These are phyloP conservation scores for Solanum sitiens DNA, from an alignment of 257 asterid species.

Conservation along the genomic window DNA sequence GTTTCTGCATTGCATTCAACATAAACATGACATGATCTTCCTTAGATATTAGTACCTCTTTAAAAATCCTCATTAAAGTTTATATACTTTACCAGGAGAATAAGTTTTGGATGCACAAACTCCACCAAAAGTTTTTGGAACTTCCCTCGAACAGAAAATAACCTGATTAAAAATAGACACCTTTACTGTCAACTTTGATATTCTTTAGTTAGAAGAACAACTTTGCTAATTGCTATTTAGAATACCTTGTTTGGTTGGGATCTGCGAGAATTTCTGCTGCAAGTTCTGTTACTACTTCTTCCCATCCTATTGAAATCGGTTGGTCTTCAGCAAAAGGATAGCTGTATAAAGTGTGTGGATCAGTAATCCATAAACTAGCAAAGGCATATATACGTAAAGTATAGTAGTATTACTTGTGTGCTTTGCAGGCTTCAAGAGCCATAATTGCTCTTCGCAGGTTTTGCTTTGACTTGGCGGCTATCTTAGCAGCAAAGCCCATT, in stretches of 20 bases:
- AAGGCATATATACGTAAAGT: not conserved
- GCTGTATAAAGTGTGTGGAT: conserved; percentile 21
- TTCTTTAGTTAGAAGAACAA: not conserved
- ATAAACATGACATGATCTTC: not conserved
- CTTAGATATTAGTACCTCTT: not conserved
- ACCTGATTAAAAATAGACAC: conserved; percentile 20
- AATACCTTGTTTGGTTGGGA: conserved; percentile 57
- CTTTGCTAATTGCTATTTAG: not conserved
- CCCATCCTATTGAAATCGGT: conserved; percentile 81
- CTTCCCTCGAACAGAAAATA: conserved; percentile 51
- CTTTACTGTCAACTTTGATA: not conserved
- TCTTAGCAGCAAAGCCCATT: conserved; percentile 62
- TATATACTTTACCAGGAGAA: conserved; percentile 54
- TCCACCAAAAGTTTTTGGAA: conserved; percentile 53
- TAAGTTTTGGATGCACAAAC: conserved; percentile 63
- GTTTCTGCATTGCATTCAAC: conserved; percentile 37
- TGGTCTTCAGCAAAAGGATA: conserved; percentile 83
- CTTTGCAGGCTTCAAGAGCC: conserved; percentile 94
- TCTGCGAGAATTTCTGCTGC: conserved; percentile 60
- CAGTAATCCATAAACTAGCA: conserved; percentile 1
- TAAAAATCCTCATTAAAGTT: not conserved
- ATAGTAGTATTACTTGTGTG: conserved; percentile 44
- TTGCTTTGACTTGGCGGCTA: conserved; percentile 68
- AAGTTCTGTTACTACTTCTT: conserved; percentile 53
- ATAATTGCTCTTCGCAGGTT: conserved; percentile 72